Evolutionary conservation across 2,329 filamentous ascomycete species (phyloP), one percentile per base, ranked within the genome.

Genomic region (Cadophora sp.): DNA sequence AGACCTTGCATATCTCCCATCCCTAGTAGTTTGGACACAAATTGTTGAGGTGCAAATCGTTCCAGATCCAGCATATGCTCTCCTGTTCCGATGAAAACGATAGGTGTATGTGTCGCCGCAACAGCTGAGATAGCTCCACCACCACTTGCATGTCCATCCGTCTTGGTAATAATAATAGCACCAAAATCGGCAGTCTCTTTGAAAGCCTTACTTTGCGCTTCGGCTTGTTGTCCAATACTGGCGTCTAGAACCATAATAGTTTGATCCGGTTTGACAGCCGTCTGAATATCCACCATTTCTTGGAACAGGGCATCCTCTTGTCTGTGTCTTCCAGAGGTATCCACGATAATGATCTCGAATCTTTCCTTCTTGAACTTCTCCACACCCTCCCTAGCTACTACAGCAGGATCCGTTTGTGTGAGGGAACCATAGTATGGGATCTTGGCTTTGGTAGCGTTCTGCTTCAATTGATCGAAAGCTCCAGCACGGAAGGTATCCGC

Each of bases 351-450:
- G 73, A 99, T 90, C 80, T 99, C 96, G 78, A 99, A 99, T 58
- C 90, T 88, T 82, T 99, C 96, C 84, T 97, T 98, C 83, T 97
- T 97, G 85, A 99, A 99, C 81, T 98, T 96, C 56, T 97, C 94
- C 39, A 99, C 96, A 81, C 96, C 96, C 73, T 97, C 94, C n/a
- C 89, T 87, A 0, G 96, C 95, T 20, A 99, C 96, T 6, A 94
- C 90, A 0, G 95, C 94, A 0, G 96, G 96, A 77, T 99, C 96
- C 8, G 94, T 97, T 82, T 99, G 94, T 2, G 95, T 99, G 71
- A 99, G 84, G 66, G 93, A 97, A 75, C 96, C 96, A 79, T 96
- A 99, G 85, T 99, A 99, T 11, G 96, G 96, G 62, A 99, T 98
- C 83, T 98, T 98, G 60, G 96, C 96, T 80, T 98, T 99, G 41